These are phyloP conservation scores for Pulveroboletus sp. DNA, from an alignment of 768 basidiomycete species.

Conservation along the genomic window DNA sequence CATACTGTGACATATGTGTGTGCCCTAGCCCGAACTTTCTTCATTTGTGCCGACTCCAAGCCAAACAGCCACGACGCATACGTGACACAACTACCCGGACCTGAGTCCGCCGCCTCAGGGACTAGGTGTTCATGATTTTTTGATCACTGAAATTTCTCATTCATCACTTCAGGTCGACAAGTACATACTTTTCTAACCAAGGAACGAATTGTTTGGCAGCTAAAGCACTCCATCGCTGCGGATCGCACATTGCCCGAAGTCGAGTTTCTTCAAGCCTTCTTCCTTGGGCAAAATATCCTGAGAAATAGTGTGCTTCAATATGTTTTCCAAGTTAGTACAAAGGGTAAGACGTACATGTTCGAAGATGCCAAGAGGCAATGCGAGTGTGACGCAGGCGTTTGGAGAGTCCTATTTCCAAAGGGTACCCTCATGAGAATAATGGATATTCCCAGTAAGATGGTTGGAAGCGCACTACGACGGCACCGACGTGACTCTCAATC, in stretches of 20 bases:
- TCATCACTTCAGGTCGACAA: too few species aligned
- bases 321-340: background rate
- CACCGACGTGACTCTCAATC: constrained; percentile 67
- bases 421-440: background rate
- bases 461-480: constrained; percentile 52
- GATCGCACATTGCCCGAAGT: constrained; percentile 66
- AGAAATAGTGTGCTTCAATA: background rate
- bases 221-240: constrained; percentile 59
- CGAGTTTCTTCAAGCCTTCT: constrained; percentile 55
- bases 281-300: constrained; percentile 69
- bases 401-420: constrained; percentile 55
- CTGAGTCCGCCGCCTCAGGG: too few species aligned
- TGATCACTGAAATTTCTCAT: too few species aligned
- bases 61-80: too few species aligned
- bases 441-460: background rate
- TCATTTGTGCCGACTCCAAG: too few species aligned
- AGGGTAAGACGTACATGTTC: constrained; percentile 48
- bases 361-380: constrained; percentile 75
- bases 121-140: too few species aligned
- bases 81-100: too few species aligned
- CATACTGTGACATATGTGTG: too few species aligned
- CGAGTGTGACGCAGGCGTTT: constrained; percentile 75
- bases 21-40: too few species aligned
- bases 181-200: too few species aligned
- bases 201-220: background rate